phyloP scores from a whole-genome alignment of 768 basidiomycete species.

The Sporobolomyces roseus region DNA sequence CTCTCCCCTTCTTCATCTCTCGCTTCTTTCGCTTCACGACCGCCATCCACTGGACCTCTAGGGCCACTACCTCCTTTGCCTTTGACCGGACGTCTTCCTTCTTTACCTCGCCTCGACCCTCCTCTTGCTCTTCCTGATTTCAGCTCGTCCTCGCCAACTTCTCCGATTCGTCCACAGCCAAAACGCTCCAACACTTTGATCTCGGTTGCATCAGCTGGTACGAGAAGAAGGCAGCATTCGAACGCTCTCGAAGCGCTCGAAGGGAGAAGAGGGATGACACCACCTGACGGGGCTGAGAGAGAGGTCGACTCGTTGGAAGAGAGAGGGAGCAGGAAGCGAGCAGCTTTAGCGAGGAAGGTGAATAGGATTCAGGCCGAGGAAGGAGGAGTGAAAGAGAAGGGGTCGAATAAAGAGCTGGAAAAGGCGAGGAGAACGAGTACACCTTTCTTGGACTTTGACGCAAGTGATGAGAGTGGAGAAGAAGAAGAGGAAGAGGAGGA shows the following conservation, averaged over 20 bases:
- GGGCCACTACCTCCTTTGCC: background rate
- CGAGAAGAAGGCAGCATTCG: background rate
- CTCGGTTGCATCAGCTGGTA: slow-evolving; percentile 2
- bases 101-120: background rate
- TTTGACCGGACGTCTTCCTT: background rate
- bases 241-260: slow-evolving; percentile 29
- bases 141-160: background rate
- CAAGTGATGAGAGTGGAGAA: background rate
- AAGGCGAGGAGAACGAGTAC: background rate
- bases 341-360: background rate
- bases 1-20: background rate
- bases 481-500: background rate
- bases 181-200: slow-evolving; percentile 6
- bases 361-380: background rate
- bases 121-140: background rate
- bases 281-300: no score
- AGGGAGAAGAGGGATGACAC: background rate
- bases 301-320: no score
- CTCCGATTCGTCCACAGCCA: background rate
- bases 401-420: background rate
- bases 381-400: background rate
- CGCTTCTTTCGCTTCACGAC: no score
- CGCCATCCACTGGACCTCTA: background rate
- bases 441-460: background rate
- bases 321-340: slow-evolving; percentile 4